phyloP scores from a whole-genome alignment of 306 rosid species.

The Vachellia collinsii region DNA sequence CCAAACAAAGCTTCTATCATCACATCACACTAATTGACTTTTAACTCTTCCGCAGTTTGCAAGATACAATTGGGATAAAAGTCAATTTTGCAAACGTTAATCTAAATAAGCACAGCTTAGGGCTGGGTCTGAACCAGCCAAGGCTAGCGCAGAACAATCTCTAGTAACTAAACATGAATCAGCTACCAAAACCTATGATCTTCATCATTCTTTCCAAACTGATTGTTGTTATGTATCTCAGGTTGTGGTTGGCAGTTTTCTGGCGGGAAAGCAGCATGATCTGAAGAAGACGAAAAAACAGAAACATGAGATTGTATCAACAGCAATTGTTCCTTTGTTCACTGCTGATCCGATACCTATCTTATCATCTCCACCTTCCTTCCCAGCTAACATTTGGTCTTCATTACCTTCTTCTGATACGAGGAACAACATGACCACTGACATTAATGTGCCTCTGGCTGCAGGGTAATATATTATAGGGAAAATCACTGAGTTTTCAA shows the following conservation, averaged over 20 bases:
- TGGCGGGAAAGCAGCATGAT: constrained; percentile 90
- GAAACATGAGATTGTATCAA: constrained; percentile 61
- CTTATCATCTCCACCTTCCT: constrained; percentile 54
- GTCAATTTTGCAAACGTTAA: too few relatives aligned
- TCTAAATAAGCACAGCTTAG: too few relatives aligned
- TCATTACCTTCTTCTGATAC: constrained; percentile 58
- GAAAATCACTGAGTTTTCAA: too few relatives aligned
- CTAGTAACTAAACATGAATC: background rate
- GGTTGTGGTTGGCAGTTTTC: constrained; percentile 97
- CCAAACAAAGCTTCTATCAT: too few relatives aligned
- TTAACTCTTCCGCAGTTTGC: too few relatives aligned
- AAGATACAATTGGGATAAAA: too few relatives aligned
- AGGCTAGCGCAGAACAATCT: background rate
- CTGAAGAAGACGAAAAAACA: constrained; percentile 78
- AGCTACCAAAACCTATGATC: background rate
- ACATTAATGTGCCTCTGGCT: constrained; percentile 70
- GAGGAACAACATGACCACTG: constrained; percentile 67
- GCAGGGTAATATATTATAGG: constrained; percentile 49
- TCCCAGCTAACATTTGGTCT: constrained; percentile 79
- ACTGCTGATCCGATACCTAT: constrained; percentile 64
- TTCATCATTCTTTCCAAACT: constrained; percentile 25
- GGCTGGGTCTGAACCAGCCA: background rate
- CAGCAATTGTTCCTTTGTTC: constrained; percentile 64
- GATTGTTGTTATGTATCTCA: constrained; percentile 41
- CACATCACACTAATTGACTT: too few relatives aligned